These are phyloP conservation scores for Shiraia sp. DNA, from an alignment of 2,329 filamentous ascomycete species.

Conservation along the genomic window DNA sequence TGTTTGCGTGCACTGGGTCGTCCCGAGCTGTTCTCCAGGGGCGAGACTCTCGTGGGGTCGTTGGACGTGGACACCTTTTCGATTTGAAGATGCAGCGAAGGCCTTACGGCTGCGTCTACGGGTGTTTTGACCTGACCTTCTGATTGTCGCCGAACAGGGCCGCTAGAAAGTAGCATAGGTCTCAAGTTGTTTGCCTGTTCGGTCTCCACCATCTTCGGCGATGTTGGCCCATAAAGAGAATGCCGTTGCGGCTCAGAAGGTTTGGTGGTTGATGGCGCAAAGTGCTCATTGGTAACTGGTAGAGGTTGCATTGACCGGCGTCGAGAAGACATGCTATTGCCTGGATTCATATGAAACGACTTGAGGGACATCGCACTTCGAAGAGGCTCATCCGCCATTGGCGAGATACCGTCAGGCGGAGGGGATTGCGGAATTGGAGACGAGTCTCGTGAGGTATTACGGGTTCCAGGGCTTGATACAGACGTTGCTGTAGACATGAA, in stretches of 20 bases:
- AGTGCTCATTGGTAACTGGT: slow-evolving; percentile 41
- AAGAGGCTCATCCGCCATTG: slow-evolving; percentile 30
- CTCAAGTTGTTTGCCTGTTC: slow-evolving; percentile 7
- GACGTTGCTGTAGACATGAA: slow-evolving; percentile 44
- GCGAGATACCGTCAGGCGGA: slow-evolving; percentile 28
- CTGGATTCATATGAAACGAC: slow-evolving; percentile 45
- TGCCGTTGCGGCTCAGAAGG: slow-evolving; percentile 30
- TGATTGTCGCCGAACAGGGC: too few species aligned
- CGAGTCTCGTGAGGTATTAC: slow-evolving; percentile 40
- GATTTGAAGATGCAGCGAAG: slow-evolving; percentile 2
- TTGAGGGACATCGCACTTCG: slow-evolving; percentile 42
- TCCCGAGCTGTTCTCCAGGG: slow-evolving; percentile 23
- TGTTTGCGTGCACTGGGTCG: slow-evolving; percentile 30
- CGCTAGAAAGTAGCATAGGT: background rate
- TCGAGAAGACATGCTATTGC: slow-evolving; percentile 29
- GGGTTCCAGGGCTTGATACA: slow-evolving; percentile 36
- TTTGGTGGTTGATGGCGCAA: slow-evolving; percentile 20
- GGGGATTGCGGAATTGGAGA: slow-evolving; percentile 43
- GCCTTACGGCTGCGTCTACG: too few species aligned
- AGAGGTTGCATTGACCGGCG: slow-evolving; percentile 46
- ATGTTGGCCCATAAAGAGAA: slow-evolving; percentile 34
- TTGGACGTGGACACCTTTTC: slow-evolving; percentile 3
- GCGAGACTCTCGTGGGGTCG: slow-evolving; percentile 4
- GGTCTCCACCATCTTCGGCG: slow-evolving; percentile 23
- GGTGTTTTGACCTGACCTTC: background rate